These are phyloP conservation scores for Oxyria digyna DNA, from an alignment of 148 eudicot genomes.

Conservation along the genomic window DNA sequence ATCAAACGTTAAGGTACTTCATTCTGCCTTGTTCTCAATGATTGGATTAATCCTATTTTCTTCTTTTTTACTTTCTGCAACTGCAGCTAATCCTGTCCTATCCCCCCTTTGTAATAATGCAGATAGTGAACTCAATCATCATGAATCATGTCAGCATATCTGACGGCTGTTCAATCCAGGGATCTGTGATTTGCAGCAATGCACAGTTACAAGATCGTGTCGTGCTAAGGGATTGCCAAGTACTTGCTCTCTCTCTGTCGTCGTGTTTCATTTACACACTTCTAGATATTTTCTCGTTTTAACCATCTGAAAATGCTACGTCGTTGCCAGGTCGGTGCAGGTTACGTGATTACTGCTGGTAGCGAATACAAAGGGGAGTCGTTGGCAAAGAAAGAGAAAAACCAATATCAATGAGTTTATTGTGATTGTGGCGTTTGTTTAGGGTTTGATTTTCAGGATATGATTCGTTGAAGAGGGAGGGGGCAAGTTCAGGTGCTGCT, in stretches of 20 bases:
- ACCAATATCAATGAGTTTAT: constrained; percentile 11
- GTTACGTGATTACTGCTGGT: constrained; percentile 71
- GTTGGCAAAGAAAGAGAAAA: constrained; percentile 61
- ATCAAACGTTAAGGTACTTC: constrained; percentile 80
- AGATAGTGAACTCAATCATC: constrained; percentile 82
- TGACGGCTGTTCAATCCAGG: constrained; percentile 94
- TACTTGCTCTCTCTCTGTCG: constrained; percentile 19
- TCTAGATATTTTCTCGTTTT: background rate
- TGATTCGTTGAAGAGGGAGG: constrained; percentile 1
- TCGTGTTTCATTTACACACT: background rate
- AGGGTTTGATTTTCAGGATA: background rate
- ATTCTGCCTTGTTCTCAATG: background rate
- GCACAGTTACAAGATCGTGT: constrained; percentile 87
- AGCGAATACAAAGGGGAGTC: constrained; percentile 83
- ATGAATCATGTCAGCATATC: constrained; percentile 82
- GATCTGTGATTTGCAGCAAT: constrained; percentile 87
- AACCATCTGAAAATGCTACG: constrained; percentile 1
- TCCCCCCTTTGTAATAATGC: constrained; percentile 8
- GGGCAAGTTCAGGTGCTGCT: background rate
- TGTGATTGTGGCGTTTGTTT: background rate
- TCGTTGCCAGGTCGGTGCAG: constrained; percentile 70
- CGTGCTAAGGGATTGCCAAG: constrained; percentile 87
- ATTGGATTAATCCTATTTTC: background rate
- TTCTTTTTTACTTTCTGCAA: background rate
- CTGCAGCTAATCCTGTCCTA: background rate